Conservation (phyloP, 148 eudicot genomes). For the Diospyros lotus region DNA sequence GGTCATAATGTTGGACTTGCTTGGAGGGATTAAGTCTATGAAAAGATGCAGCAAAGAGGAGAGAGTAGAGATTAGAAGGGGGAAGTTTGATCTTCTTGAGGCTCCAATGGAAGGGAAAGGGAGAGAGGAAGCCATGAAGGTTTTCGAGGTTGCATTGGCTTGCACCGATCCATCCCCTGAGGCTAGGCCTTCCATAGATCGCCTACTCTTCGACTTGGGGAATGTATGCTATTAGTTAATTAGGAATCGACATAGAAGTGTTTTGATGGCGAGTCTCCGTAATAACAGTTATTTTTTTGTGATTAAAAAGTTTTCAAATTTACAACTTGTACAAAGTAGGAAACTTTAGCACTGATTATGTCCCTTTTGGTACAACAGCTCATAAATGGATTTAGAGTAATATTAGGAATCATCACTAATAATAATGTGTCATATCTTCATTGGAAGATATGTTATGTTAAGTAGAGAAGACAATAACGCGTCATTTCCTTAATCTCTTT, state of each 20-base stretch:
- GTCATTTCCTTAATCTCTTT: too few species aligned
- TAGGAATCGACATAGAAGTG: background rate
- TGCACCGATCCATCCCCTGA: conserved; percentile 17
- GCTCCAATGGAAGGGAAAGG: conserved; percentile 15
- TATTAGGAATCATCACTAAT: too few species aligned
- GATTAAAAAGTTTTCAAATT: too few species aligned
- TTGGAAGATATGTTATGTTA: too few species aligned
- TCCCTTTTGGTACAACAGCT: too few species aligned
- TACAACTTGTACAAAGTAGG: too few species aligned
- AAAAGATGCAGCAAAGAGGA: conserved; percentile 3
- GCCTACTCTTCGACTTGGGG: conserved; percentile 16
- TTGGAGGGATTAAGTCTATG: conserved; percentile 17
- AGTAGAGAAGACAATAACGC: too few species aligned
- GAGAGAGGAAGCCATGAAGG: conserved; percentile 18
- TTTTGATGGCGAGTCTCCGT: too few species aligned
- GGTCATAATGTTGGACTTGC: conserved; percentile 27
- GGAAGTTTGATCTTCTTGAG: conserved; percentile 15
- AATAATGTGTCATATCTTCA: too few species aligned
- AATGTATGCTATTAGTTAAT: background rate
- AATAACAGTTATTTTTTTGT: too few species aligned
- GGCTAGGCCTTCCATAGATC: conserved; percentile 27
- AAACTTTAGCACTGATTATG: too few species aligned
- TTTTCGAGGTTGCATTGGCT: conserved; percentile 30
- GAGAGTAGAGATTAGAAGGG: conserved; percentile 9
- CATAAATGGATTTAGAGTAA: too few species aligned